Base-by-base conservation (phyloP, 169 alveolate species). In the Plasmodium coatneyi region DNA sequence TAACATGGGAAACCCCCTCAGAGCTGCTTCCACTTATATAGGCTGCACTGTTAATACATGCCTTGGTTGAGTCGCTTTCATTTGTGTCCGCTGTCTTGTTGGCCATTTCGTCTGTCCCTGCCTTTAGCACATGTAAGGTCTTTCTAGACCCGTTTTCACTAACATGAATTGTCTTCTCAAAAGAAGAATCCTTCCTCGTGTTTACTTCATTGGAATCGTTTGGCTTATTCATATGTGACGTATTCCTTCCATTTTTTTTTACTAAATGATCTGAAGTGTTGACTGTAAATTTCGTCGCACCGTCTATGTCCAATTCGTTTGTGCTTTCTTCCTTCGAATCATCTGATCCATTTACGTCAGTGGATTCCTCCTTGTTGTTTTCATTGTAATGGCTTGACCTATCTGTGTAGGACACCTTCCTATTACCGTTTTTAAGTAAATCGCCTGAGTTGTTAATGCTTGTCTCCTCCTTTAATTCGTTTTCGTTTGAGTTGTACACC, bases 41-140 rank as follows among this genome's bases (percentile, higher is more conserved):
- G 12, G 12, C n/a, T 80, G 86, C 28, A 16, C 22, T 80, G 72
- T 80, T 80, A 80, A 80, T 41, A 80, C 56, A 34, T 66, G 32
- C 30, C 41, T 9, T 7, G 76, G 36, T 10, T 66, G 30, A 19
- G 30, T 19, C 36, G 36, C n/a, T 66, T 66, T 7, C 76, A 66
- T 66, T 66, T 28, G 76, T 0, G 28, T 16, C 76, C 5, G 14
- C 39, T 66, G n/a, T 66, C n/a, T 12, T 66, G 76, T 19, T 66
- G 25, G 60, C 60, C 9, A 49, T 49, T 9, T 49, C 60, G 22
- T 1, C 60, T 16, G 6, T 3, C 60, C 14, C 60, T 49, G 60
- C 12, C 22, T 49, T 49, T 9, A 49, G 9, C 34, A 22, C 36
- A 66, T 66, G 36, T 66, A 41, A 25, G 5, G 36, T 66, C 34